A percentile compares a stretch with the other conserved stretches of the same genome.
These are phyloP conservation scores for Sequoia sempervirens DNA, from an alignment of 75 land plant genomes.

Conservation along the genomic window DNA sequence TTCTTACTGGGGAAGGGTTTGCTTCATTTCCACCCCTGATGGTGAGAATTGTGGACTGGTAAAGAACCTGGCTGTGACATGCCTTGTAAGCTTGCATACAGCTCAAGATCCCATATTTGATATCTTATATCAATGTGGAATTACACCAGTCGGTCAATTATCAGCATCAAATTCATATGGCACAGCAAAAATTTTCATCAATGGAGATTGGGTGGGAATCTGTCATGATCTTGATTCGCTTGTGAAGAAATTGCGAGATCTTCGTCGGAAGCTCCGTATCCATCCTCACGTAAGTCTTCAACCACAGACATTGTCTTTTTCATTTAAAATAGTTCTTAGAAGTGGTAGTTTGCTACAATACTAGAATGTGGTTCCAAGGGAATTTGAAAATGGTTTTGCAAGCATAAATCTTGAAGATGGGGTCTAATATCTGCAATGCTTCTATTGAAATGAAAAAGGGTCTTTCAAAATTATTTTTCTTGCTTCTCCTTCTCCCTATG, in stretches of 20 bases:
- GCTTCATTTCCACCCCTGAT: too few species aligned
- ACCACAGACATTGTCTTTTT: background rate
- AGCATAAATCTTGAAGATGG: background rate
- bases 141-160: conserved; percentile 40
- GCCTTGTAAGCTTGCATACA: conserved; percentile 49
- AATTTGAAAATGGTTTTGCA: background rate
- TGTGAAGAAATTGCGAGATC: conserved; percentile 30
- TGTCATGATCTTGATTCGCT: conserved; percentile 39
- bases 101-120: conserved; percentile 33
- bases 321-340: background rate
- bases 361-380: background rate
- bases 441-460: background rate
- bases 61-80: conserved; percentile 52
- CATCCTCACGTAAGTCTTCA: conserved; percentile 35
- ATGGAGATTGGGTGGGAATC: conserved; percentile 82
- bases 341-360: background rate
- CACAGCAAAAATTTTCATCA: conserved; percentile 58
- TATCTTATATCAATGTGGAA: conserved; percentile 37
- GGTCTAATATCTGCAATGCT: background rate
- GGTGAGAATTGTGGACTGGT: too few species aligned
- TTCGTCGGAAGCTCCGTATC: conserved; percentile 44
- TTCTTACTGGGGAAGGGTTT: too few species aligned
- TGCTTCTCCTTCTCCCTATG: background rate
- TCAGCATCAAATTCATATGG: conserved; percentile 21
- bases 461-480: background rate